Evolutionary conservation across 1,284 basidiomycete species (phyloP).

Genomic region (Naganishia liquefaciens): DNA sequence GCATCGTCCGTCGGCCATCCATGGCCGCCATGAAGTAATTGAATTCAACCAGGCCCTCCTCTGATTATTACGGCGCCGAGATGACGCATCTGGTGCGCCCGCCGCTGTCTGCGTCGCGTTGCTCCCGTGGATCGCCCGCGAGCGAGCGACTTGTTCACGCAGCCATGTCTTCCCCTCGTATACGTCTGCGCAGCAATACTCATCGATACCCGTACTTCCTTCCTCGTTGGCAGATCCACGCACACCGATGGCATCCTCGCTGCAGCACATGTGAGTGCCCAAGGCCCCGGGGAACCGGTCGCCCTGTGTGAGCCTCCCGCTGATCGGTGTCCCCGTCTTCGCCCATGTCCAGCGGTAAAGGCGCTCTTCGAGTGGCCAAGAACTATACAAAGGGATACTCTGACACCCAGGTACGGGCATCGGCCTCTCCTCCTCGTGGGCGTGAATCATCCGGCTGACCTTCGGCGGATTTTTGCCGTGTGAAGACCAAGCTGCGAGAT

Average conservation of each 20-base stretch:
- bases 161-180: background rate
- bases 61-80: background rate
- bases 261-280: slow-evolving; percentile 51
- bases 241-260: slow-evolving; percentile 43
- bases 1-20: too few relatives aligned
- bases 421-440: background rate
- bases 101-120: background rate
- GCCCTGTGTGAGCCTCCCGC: background rate
- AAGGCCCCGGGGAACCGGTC: background rate
- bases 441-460: too few relatives aligned
- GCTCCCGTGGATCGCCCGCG: too few relatives aligned
- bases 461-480: background rate
- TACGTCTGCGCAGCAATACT: background rate
- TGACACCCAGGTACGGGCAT: slow-evolving; percentile 59
- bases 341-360: slow-evolving; percentile 23
- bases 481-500: slow-evolving; percentile 87
- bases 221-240: background rate
- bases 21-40: background rate
- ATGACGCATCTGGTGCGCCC: slow-evolving; percentile 23
- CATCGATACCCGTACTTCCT: background rate
- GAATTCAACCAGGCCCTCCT: background rate
- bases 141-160: background rate
- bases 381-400: slow-evolving; percentile 95
- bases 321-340: background rate
- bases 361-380: slow-evolving; percentile 79